Conservation (phyloP, 2,329 filamentous ascomycete species). For the Clonostachys sp. region DNA sequence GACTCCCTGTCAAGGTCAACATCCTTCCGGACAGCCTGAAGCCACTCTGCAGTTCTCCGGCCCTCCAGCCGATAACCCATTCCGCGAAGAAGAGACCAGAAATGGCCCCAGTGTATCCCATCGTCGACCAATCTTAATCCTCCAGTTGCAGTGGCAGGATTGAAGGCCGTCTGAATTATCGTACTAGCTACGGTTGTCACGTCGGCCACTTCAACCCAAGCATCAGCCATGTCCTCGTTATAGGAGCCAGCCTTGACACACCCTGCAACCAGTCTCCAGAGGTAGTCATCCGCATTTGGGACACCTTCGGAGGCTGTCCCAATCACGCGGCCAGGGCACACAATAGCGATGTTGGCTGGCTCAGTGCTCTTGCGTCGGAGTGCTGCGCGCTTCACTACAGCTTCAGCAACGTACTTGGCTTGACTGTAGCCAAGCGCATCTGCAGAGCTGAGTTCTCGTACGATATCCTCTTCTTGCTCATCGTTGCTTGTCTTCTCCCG, state of each 20-base stretch:
- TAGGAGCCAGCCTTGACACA: conserved; percentile 5
- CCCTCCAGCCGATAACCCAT: no score
- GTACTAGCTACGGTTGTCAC: background rate
- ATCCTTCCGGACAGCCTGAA: no score
- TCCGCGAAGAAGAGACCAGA: no score
- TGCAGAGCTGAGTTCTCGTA: conserved; percentile 1
- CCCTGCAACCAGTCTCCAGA: conserved; percentile 10
- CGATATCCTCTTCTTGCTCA: background rate
- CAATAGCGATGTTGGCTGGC: conserved; percentile 2
- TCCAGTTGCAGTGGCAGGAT: no score
- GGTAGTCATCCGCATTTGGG: conserved; percentile 13
- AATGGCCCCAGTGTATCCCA: no score
- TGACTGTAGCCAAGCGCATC: conserved; percentile 9
- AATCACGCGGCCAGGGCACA: conserved; percentile 14
- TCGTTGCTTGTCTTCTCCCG: background rate
- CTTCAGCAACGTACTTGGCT: conserved; percentile 14
- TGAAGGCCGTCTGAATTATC: background rate
- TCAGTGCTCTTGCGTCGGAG: no score
- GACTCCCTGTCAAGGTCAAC: no score
- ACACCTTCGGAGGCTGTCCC: conserved; percentile 5
- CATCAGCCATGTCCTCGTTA: conserved; percentile 3
- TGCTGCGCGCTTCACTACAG: conserved; percentile 5
- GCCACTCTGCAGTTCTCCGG: no score
- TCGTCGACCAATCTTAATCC: no score
- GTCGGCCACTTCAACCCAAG: conserved; percentile 4